Conservation (phyloP, 176 grass and related monocot genomes). For the Oryza punctata region DNA sequence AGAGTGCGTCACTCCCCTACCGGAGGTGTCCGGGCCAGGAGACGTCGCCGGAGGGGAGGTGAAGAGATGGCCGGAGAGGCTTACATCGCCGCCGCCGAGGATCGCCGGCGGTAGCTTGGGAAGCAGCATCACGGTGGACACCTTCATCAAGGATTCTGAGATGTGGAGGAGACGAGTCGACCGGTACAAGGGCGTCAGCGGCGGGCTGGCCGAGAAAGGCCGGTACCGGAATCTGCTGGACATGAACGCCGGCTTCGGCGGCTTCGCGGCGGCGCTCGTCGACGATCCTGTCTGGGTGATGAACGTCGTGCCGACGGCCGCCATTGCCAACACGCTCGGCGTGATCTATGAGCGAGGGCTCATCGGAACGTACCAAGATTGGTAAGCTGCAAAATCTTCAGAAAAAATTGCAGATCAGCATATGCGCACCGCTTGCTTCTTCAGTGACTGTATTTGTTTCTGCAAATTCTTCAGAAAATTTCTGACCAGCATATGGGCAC, state of each 20-base stretch:
- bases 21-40: neutral
- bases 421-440: neutral
- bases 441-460: neutral
- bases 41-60: slow-evolving; percentile 36
- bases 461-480: neutral
- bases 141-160: slow-evolving; percentile 33
- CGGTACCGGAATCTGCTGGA: slow-evolving; percentile 33
- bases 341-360: slow-evolving; percentile 45
- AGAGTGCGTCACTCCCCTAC: slow-evolving; percentile 39
- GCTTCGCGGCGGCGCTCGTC: slow-evolving; percentile 26
- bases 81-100: slow-evolving; percentile 17
- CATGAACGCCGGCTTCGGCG: slow-evolving; percentile 33
- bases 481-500: too few species aligned
- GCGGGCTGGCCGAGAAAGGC: neutral
- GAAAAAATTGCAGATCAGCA: too few species aligned
- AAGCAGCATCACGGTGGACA: slow-evolving; percentile 10
- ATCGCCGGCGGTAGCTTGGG: slow-evolving; percentile 12
- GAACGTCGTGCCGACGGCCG: slow-evolving; percentile 21
- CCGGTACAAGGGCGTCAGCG: slow-evolving; percentile 18
- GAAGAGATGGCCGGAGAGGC: slow-evolving; percentile 46
- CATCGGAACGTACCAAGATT: slow-evolving; percentile 47
- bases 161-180: slow-evolving; percentile 28
- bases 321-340: slow-evolving; percentile 16
- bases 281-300: slow-evolving; percentile 40
- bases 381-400: slow-evolving; percentile 26